Conservation (phyloP, 495 filamentous ascomycete species). For the Penicilliopsis zonata region DNA sequence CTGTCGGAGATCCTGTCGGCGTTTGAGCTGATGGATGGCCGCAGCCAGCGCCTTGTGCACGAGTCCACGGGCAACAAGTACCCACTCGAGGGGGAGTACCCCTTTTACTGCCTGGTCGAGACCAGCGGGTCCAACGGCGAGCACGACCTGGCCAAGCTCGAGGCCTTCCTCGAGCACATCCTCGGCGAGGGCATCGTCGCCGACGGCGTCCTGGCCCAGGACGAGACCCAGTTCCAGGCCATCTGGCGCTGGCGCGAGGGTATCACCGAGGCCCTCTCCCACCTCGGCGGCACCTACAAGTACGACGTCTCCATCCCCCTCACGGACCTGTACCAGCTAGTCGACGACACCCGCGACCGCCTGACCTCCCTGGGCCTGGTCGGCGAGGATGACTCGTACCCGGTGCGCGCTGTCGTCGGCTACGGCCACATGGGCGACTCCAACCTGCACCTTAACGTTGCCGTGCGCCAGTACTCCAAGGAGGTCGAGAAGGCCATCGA, state of each 20-base stretch:
- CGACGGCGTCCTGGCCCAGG: slow-evolving; percentile 83
- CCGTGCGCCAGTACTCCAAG: slow-evolving; percentile 71
- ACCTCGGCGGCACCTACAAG: slow-evolving; percentile 94
- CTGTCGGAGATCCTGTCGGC: slow-evolving; percentile 92
- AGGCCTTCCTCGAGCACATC: slow-evolving; percentile 76
- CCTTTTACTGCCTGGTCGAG: slow-evolving; percentile 94
- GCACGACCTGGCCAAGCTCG: slow-evolving; percentile 81
- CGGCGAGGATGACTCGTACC: slow-evolving; percentile 62
- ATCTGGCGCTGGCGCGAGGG: slow-evolving; percentile 93
- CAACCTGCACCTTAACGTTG: slow-evolving; percentile 86
- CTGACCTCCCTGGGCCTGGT: slow-evolving; percentile 63
- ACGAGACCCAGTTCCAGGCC: slow-evolving; percentile 75
- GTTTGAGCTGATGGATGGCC: slow-evolving; percentile 91
- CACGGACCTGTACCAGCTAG: slow-evolving; percentile 73
- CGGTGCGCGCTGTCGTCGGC: slow-evolving; percentile 81
- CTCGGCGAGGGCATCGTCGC: slow-evolving; percentile 73
- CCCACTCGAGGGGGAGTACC: slow-evolving; percentile 70
- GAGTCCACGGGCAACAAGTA: slow-evolving; percentile 61
- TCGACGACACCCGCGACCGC: slow-evolving; percentile 66
- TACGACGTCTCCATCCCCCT: slow-evolving; percentile 95
- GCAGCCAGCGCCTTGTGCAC: slow-evolving; percentile 63
- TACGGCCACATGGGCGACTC: slow-evolving; percentile 97
- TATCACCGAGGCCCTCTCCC: slow-evolving; percentile 74
- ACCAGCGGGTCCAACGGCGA: slow-evolving; percentile 90
- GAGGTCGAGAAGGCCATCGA: slow-evolving; percentile 81